Evolutionary conservation across 257 asterid species (phyloP), one percentile per base, ranked within the genome.

Genomic region (Gentiana straminea): DNA sequence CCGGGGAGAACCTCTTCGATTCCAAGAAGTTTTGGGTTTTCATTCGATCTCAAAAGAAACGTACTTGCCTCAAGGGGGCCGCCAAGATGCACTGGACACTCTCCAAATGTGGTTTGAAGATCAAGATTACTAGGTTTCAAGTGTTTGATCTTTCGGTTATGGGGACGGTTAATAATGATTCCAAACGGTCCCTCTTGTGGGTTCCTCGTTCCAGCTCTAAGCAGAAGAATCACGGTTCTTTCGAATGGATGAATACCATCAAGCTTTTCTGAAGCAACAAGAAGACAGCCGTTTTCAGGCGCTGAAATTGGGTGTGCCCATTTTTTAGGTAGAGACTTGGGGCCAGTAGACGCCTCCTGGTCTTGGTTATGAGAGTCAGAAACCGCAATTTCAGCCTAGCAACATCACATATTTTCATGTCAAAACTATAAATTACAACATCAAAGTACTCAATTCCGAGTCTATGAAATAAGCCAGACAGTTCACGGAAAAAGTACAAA

Each of bases 231-330:
- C 11, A 91, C 95, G 0, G 93, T 79, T 68, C 98, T 77, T 71
- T 87, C 97, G 68, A 91, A 91, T 49, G 79, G 69, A 70, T 81
- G 86, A 52, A 81, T 90, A 49, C 95, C 96, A 41, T 91, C 98
- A 3, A 91, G 97, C 75, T 84, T 87, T 68, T 85, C 97, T 55
- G 97, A 81, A 59, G 98, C 92, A 46, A 91, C 76, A 44, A 91
- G 95, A 67, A 91, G 86, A 61, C 97, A 87, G 39, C 98, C 98
- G 52, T 83, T 83, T 68, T 88, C 98, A 0, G 97, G 97, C 13
- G 92, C 73, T 52, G 97, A 83, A 43, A 91, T 79, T 11, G 98
- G 98, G 76, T 91, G 98, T 7, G 98, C 98, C 98, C 98, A 91
- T 77, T 91, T 87, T 60, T 68, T 65, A 43, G 88, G 97, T 56